Evolutionary conservation across 2,329 filamentous ascomycete species (phyloP), one percentile per base, ranked within the genome.

Genomic region (Chrysosporium keratinophilum): DNA sequence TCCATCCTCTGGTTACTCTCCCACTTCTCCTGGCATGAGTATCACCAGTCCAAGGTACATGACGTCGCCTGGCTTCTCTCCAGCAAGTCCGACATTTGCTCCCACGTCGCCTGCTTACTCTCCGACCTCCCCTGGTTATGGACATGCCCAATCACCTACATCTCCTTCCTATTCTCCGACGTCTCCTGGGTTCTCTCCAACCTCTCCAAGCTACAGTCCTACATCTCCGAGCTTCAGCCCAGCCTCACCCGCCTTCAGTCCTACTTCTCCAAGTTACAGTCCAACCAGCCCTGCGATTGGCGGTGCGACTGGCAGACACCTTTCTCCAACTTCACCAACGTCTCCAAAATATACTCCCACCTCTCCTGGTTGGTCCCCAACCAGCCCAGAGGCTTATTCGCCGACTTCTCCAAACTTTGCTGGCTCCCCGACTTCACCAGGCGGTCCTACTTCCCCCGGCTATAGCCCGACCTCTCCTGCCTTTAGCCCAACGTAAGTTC

Each of bases 1-100:
- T 75, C 86, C 75, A 61, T 76, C 67, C 64, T 78, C 69, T 68
- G 69, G 71, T 39, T 90, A 87, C 74, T 89, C 86, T 54, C 86
- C 87, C 2, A 87, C 85, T 5, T 89, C 85, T 34, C 87, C 87
- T 47, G 81, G 81, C 51, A 75, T 79, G 65, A 73, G 74, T 55
- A 70, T 76, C 39, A 78, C 78, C 34, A 80, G 77, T 59, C 78
- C 78, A 47, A 74, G 73, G 50, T 81, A 78, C 64, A 71, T 74
- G 58, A 74, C 76, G 2, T 78, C 76, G 23, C 76, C 76, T 11
- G 71, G 72, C 1, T 78, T 78, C 66, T 78, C 76, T 15, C 77
- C 77, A 15, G 70, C 75, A 31, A 78, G 76, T 55, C 77, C 78
- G 20, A 71, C 73, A 3, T 79, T 78, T 60, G 73, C 69, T 35